A percentile compares a stretch with the other conserved stretches of the same genome.
These are phyloP conservation scores for Clonostachys rosea DNA, from an alignment of 2,329 filamentous ascomycete genomes.

Conservation along the genomic window DNA sequence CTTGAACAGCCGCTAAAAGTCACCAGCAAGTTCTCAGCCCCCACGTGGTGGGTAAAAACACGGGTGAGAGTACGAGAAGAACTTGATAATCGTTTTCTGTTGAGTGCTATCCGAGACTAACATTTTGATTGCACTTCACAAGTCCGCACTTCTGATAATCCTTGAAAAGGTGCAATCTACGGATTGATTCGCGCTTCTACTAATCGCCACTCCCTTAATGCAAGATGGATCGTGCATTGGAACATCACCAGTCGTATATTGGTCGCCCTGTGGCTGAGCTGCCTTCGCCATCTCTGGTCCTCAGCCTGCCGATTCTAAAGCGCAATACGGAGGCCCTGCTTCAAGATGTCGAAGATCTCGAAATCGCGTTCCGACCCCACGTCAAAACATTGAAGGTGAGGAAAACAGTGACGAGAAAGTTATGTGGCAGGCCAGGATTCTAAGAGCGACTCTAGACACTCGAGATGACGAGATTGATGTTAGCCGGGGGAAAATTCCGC, in stretches of 20 bases:
- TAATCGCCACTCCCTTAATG: neutral
- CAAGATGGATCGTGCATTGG: slow-evolving; percentile 15
- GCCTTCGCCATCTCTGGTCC: slow-evolving; percentile 29
- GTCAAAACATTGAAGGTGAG: slow-evolving; percentile 38
- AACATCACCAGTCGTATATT: slow-evolving; percentile 25
- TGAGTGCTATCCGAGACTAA: too few species aligned
- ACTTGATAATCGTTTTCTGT: too few species aligned
- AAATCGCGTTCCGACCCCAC: slow-evolving; percentile 32
- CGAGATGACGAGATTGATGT: slow-evolving; percentile 31
- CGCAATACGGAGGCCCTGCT: slow-evolving; percentile 27
- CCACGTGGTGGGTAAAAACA: too few species aligned
- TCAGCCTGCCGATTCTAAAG: slow-evolving; percentile 28
- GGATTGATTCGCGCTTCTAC: neutral
- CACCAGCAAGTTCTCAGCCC: too few species aligned
- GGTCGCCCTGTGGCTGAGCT: slow-evolving; percentile 23
- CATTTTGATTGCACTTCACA: too few species aligned
- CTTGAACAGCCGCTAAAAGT: too few species aligned
- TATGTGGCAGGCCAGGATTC: neutral
- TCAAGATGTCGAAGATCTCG: slow-evolving; percentile 28
- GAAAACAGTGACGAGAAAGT: neutral
- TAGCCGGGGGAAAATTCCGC: slow-evolving; percentile 24
- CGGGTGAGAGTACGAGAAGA: too few species aligned
- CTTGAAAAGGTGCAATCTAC: neutral
- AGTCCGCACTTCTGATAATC: too few species aligned
- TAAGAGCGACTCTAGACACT: slow-evolving; percentile 15